A percentile compares a stretch with the other conserved stretches of the same genome.
Conservation (phyloP, 257 asterid genomes). For the Scutellaria baicalensis region DNA sequence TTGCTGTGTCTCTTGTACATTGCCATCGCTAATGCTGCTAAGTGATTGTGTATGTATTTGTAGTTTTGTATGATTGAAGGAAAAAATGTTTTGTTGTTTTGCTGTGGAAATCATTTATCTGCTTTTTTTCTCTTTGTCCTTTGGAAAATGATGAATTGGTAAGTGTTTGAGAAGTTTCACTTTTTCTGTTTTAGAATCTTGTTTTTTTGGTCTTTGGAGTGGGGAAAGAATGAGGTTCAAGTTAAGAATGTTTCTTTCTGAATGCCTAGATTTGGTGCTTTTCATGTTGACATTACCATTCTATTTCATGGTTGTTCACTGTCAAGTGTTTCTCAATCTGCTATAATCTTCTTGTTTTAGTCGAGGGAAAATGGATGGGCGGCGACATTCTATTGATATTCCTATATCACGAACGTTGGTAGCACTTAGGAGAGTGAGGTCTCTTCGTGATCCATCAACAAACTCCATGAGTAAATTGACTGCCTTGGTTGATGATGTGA, state of each 20-base stretch:
- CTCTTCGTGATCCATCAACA: slow-evolving; percentile 87
- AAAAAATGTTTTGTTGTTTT: background rate
- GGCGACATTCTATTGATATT: slow-evolving; percentile 82
- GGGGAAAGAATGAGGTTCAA: background rate
- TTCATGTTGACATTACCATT: slow-evolving; percentile 35
- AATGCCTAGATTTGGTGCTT: slow-evolving; percentile 18
- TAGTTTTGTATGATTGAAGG: background rate
- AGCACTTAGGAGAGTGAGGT: slow-evolving; percentile 83
- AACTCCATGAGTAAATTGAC: slow-evolving; percentile 60
- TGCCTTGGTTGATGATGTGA: slow-evolving; percentile 42
- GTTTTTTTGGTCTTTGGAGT: background rate
- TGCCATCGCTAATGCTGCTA: background rate
- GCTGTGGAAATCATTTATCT: background rate
- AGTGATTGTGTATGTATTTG: background rate
- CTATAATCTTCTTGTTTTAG: background rate
- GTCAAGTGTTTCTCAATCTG: background rate
- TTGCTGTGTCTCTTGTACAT: slow-evolving; percentile 21
- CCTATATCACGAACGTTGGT: slow-evolving; percentile 67
- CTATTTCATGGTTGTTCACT: background rate
- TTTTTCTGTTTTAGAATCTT: background rate
- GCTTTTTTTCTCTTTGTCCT: background rate
- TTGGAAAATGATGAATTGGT: no score
- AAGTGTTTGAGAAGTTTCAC: background rate
- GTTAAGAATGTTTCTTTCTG: slow-evolving; percentile 15
- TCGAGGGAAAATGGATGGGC: slow-evolving; percentile 56